Percentiles rank a stretch among this genome's conserved stretches.
Evolutionary conservation across 768 basidiomycete genomes (phyloP).

Genomic region (Podaxis rugospora): DNA sequence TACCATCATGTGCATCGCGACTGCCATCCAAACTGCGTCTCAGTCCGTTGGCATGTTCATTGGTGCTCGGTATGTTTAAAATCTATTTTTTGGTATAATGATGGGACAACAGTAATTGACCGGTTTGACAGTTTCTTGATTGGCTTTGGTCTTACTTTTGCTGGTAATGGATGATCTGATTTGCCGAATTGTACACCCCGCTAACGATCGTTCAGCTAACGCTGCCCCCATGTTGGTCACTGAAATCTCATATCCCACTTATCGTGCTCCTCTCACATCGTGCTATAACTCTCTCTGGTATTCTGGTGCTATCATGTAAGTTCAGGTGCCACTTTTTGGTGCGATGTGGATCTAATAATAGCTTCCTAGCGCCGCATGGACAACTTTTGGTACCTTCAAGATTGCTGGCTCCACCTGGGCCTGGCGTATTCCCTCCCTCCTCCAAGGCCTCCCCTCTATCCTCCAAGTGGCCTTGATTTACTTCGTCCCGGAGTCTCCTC

Average conservation of each 20-base stretch:
- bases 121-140: constrained; percentile 49
- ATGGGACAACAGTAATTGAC: constrained; percentile 1
- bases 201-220: constrained; percentile 35
- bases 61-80: constrained; percentile 55
- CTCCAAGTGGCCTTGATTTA: constrained; percentile 62
- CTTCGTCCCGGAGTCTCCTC: constrained; percentile 79
- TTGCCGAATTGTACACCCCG: neutral
- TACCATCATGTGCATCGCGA: constrained; percentile 63
- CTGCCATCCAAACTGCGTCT: constrained; percentile 66
- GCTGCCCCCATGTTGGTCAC: constrained; percentile 83
- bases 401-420: constrained; percentile 62
- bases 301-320: constrained; percentile 72
- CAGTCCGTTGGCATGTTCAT: constrained; percentile 76
- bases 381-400: constrained; percentile 77
- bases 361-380: constrained; percentile 65
- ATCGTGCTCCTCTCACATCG: constrained; percentile 76
- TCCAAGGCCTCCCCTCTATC: constrained; percentile 68
- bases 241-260: constrained; percentile 80
- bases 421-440: constrained; percentile 77
- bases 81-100: neutral
- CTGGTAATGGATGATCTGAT: constrained; percentile 31
- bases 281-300: constrained; percentile 87
- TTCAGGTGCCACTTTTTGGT: constrained; percentile 6
- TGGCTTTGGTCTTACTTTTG: constrained; percentile 74
- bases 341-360: neutral